Evolutionary conservation across 495 filamentous ascomycete species (phyloP), one percentile per base, ranked within the genome.

Genomic region (Talaromyces liani): DNA sequence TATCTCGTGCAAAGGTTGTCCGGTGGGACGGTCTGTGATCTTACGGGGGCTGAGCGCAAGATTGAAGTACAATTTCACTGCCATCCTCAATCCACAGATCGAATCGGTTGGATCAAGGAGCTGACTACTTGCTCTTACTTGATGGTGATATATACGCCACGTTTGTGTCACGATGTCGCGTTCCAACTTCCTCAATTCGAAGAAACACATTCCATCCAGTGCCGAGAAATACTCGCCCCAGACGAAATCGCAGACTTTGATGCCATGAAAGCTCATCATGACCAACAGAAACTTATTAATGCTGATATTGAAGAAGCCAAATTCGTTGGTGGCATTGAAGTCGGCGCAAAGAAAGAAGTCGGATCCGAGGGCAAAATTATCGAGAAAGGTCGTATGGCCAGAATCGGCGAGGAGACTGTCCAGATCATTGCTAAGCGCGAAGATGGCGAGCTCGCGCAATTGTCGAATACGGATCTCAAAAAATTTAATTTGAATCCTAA

Each of bases 21-120:
- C 9, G 89, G 87, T n/a, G 94, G 94, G 24, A 96, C 93, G 3
- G 84, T 85, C 29, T 98, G 94, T 75, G 94, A 98, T 73, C 75
- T 98, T 47, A 98, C 94, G 0, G 88, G 89, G n/a, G 87, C 87
- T 39, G 85, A 88, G 62, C 84, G 94, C 47, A 88, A 85, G 64
- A 89, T 97, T 64, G 94, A 98, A 68, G 85, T 98, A 8, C 88
- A 91, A 69, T 98, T 93, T 72, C 94, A 98, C 75, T 98, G 94
- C 78, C 87, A 91, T 67, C 90, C 93, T 1, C 87, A 90, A 65
- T 85, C 82, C 6, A 77, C 82, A 20, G 93, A 97, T 73, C 87
- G 88, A 7, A 97, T 98, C 65, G 89, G 87, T 54, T 92, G 90
- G 84, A 95, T 98, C 77, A 98, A 98, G 70, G 94, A 98, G 71